Evolutionary conservation across 2,329 filamentous ascomycete species (phyloP).

Genomic region (Onygenales sp.): DNA sequence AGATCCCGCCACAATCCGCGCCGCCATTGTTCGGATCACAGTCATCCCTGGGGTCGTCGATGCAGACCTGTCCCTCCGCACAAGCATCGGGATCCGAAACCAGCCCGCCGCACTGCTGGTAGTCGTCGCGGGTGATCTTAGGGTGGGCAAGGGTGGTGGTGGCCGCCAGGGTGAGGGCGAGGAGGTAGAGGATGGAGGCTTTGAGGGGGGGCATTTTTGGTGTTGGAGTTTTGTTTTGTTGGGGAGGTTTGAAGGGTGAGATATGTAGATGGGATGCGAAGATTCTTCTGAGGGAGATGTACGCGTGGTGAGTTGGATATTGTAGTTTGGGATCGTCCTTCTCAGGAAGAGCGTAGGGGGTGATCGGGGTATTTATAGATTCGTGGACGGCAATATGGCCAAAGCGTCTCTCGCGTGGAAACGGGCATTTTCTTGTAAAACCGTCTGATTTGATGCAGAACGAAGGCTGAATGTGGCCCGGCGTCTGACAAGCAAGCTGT

Average conservation of each 20-base stretch:
- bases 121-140: not conserved
- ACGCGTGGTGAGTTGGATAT: too few relatives aligned
- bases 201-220: not conserved
- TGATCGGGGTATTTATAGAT: too few relatives aligned
- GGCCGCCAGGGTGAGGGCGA: not conserved
- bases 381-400: too few relatives aligned
- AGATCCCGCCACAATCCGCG: constrained; percentile 1
- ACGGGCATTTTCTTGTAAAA: too few relatives aligned
- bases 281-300: too few relatives aligned
- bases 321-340: too few relatives aligned
- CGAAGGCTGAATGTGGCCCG: too few relatives aligned
- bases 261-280: too few relatives aligned
- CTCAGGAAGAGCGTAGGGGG: too few relatives aligned
- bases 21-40: constrained; percentile 2
- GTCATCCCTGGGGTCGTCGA: not conserved
- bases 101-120: not conserved
- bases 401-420: too few relatives aligned
- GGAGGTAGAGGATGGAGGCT: not conserved
- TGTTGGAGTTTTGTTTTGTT: not conserved
- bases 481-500: too few relatives aligned
- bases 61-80: not conserved
- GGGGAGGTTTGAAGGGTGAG: not conserved
- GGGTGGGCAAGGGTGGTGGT: not conserved
- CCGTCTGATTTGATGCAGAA: too few relatives aligned
- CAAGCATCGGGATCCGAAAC: not conserved